Percentiles rank a stretch among this genome's conserved stretches.
Evolutionary conservation across 1,284 basidiomycete species (phyloP).

Genomic region (Malassezia slooffiae): DNA sequence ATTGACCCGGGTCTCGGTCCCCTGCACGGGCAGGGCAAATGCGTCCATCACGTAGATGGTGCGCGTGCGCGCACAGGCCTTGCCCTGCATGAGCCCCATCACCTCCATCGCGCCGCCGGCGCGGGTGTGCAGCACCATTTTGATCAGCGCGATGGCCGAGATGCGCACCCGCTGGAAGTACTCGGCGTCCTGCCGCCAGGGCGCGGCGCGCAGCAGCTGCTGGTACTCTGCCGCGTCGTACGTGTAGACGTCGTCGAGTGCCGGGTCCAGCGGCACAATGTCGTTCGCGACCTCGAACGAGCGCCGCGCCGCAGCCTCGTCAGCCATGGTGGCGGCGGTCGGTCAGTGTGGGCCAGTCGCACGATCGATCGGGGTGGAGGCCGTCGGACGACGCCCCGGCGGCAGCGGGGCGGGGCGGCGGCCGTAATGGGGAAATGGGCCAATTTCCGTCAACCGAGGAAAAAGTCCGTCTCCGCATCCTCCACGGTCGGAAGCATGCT

Average conservation of each 20-base stretch:
- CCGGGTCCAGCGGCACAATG: conserved; percentile 48
- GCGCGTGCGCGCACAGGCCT: conserved; percentile 71
- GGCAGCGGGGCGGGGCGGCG: not conserved
- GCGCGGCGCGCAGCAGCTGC: conserved; percentile 59
- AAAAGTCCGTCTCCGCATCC: not conserved
- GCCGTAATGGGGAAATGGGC: not conserved
- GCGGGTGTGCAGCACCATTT: conserved; percentile 98
- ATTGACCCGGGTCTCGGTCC: conserved; percentile 97
- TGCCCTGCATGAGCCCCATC: conserved; percentile 98
- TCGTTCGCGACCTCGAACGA: conserved; percentile 76
- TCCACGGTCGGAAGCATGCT: not conserved
- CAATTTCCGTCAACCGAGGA: not conserved
- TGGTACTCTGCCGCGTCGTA: conserved; percentile 66
- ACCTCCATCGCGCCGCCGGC: conserved; percentile 96
- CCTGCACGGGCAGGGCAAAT: conserved; percentile 91
- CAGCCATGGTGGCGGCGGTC: not conserved
- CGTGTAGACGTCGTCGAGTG: conserved; percentile 35
- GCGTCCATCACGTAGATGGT: conserved; percentile 75
- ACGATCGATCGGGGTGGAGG: not conserved
- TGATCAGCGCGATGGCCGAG: conserved; percentile 86
- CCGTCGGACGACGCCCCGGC: not conserved
- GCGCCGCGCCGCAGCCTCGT: conserved; percentile 56
- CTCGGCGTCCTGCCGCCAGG: conserved; percentile 81
- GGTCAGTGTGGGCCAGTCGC: too few species aligned
- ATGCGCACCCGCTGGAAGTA: conserved; percentile 92